phyloP scores from a whole-genome alignment of 768 basidiomycete species.

The Pilatotrama ljubarskyi region DNA sequence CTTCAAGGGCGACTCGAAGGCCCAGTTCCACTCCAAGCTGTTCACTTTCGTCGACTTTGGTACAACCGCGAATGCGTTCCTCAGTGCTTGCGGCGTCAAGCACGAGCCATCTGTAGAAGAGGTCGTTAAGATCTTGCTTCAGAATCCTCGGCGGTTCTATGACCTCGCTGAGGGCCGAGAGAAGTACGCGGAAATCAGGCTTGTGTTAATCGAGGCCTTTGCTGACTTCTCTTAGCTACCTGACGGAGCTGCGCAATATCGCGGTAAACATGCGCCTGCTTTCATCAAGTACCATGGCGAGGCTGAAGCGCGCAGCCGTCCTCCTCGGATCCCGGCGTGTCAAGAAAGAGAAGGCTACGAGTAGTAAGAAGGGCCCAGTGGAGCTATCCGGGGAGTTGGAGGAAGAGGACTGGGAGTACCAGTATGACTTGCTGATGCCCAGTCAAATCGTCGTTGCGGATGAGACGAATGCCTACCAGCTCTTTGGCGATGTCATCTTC shows the following conservation, averaged over 20 bases:
- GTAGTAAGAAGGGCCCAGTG: conserved; percentile 16
- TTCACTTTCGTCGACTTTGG: conserved; percentile 93
- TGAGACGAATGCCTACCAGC: conserved; percentile 76
- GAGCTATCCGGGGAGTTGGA: conserved; percentile 44
- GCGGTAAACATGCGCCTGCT: conserved; percentile 68
- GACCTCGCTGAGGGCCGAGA: conserved; percentile 66
- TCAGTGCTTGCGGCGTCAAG: conserved; percentile 84
- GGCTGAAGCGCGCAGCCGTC: conserved; percentile 72
- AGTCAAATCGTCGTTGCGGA: conserved; percentile 81
- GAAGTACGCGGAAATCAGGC: too few species aligned
- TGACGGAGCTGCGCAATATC: conserved; percentile 80
- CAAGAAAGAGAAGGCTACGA: conserved; percentile 31
- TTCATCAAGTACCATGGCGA: conserved; percentile 49
- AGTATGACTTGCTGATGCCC: conserved; percentile 71
- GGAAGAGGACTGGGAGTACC: conserved; percentile 73
- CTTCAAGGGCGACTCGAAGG: conserved; percentile 52
- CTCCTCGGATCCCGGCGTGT: conserved; percentile 73
- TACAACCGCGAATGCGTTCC: conserved; percentile 73
- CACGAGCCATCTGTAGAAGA: conserved; percentile 87
- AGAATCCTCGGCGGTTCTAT: conserved; percentile 71
- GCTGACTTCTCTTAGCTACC: conserved; percentile 52
- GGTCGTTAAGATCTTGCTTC: conserved; percentile 66
- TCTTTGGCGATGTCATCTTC: conserved; percentile 76
- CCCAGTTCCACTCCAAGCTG: conserved; percentile 72
- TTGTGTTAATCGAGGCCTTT: too few species aligned